Conservation (phyloP, 208 protist species). For the Acanthamoeba culbertsoni region DNA sequence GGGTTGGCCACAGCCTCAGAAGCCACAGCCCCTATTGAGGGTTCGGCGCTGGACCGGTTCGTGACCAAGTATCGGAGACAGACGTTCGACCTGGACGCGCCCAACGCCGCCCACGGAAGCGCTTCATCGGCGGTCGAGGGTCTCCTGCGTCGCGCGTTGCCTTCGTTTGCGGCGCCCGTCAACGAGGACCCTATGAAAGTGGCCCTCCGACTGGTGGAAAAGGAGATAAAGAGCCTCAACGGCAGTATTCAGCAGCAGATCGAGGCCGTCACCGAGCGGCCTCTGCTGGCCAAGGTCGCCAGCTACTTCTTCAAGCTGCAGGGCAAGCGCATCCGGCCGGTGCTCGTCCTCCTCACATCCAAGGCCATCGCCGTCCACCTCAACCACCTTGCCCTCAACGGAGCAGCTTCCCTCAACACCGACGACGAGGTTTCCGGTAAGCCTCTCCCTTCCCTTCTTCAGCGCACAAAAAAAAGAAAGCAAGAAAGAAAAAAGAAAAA, state of each 20-base stretch:
- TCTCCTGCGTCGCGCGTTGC: background rate
- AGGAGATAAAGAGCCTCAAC: conserved; percentile 40
- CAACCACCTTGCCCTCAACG: background rate
- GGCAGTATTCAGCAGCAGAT: conserved; percentile 48
- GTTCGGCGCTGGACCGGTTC: background rate
- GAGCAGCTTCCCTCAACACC: background rate
- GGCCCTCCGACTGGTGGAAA: conserved; percentile 19
- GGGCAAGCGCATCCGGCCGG: conserved; percentile 54
- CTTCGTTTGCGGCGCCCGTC: background rate
- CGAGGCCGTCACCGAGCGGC: conserved; percentile 35
- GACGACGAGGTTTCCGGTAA: background rate
- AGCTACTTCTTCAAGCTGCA: conserved; percentile 63
- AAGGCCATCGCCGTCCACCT: conserved; percentile 43
- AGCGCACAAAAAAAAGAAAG: background rate
- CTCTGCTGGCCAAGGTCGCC: conserved; percentile 43
- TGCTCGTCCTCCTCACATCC: conserved; percentile 49
- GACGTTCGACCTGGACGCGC: conserved; percentile 4
- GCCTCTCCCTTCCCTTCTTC: background rate
- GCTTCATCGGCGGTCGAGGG: background rate
- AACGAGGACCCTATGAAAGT: conserved; percentile 52
- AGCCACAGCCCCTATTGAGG: background rate
- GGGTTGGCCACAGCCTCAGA: background rate
- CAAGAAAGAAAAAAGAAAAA: no score
- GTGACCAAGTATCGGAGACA: conserved; percentile 16
- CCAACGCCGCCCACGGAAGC: background rate